Base-by-base conservation (phyloP, 192 early-diverging fungal species). In the Umbelopsis isabellina region DNA sequence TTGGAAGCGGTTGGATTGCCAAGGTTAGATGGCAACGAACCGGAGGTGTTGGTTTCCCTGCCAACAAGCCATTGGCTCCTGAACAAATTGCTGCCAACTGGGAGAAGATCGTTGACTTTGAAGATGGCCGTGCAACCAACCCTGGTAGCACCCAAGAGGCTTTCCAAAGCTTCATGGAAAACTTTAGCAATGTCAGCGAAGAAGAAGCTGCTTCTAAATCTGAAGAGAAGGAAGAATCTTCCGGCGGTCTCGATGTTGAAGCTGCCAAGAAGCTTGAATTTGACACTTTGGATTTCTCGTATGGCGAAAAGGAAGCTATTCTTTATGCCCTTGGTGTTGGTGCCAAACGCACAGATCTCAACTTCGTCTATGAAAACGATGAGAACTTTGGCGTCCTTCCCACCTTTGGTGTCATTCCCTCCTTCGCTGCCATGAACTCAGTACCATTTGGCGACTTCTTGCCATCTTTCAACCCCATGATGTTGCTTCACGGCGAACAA, bases 401-500 rank as follows among this genome's bases (percentile, higher is more conserved):
- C 41, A 96, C 93, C 25, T 98, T 91, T 77, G 95, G 91, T 23
- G 97, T 98, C 45, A 86, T 97, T 51, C 90, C 95, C 2, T 86
- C 88, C 6, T 92, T 97, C 80, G 83, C 79, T 70, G 80, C 86
- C 65, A 87, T 90, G 82, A 83, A 82, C 71, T 46, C 80, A n/a
- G 83, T 90, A 71, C 86, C 90, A 21, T 91, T 92, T 70, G 87
- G 85, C 37, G 90, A 93, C 15, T 78, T 91, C 58, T 64, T 95
- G 21, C 90, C 89, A 15, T 80, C 90, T 67, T 95, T 93, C 80
- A 93, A 93, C 82, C 91, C 89, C 48, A 97, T 97, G 94, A 95
- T 97, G 93, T 88, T 99, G 66, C 86, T 99, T 55, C 98, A 99
- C 83, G 97, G 96, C 75, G 97, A 99, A 85, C 98, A 99, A 85